These are phyloP conservation scores for Cercospora beticola DNA, from an alignment of 2,329 filamentous ascomycete genomes.

Conservation along the genomic window DNA sequence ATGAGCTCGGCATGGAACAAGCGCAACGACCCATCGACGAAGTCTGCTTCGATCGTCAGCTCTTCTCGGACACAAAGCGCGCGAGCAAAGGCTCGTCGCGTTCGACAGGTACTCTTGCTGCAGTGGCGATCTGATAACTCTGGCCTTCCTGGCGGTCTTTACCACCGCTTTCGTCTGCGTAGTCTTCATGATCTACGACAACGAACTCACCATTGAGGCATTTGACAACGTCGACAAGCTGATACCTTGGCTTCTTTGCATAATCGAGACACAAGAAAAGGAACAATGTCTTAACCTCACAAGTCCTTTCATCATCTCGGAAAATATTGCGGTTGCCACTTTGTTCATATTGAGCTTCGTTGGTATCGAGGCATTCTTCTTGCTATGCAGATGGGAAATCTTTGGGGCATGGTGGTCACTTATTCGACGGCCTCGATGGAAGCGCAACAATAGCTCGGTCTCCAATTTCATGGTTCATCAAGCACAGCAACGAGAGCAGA, in stretches of 20 bases:
- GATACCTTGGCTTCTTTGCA: slow-evolving; percentile 32
- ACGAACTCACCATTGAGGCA: slow-evolving; percentile 21
- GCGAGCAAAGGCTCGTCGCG: slow-evolving; percentile 70
- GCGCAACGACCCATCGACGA: slow-evolving; percentile 25
- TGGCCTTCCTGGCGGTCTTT: slow-evolving; percentile 72
- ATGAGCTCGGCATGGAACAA: slow-evolving; percentile 23
- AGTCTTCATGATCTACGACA: slow-evolving; percentile 30
- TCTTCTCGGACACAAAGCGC: slow-evolving; percentile 25
- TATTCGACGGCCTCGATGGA: slow-evolving; percentile 10
- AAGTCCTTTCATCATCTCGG: slow-evolving; percentile 23
- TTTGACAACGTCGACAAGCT: slow-evolving; percentile 26
- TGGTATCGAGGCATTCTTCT: slow-evolving; percentile 29
- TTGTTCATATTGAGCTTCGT: slow-evolving; percentile 30
- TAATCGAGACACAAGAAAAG: slow-evolving; percentile 27
- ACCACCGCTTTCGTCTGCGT: slow-evolving; percentile 30
- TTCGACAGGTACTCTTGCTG: slow-evolving; percentile 73
- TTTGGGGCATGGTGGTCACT: slow-evolving; percentile 27
- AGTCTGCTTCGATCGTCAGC: slow-evolving; percentile 22
- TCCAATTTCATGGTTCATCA: background rate
- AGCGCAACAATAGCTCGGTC: slow-evolving; percentile 11
- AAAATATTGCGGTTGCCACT: slow-evolving; percentile 26
- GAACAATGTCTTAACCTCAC: slow-evolving; percentile 25
- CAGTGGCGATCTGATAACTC: slow-evolving; percentile 81
- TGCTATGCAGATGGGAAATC: slow-evolving; percentile 27
- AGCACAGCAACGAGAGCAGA: background rate